Evolutionary conservation across 2,329 filamentous ascomycete species (phyloP), one percentile per base, ranked within the genome.

Genomic region (Neopestalotiopsis sp.): DNA sequence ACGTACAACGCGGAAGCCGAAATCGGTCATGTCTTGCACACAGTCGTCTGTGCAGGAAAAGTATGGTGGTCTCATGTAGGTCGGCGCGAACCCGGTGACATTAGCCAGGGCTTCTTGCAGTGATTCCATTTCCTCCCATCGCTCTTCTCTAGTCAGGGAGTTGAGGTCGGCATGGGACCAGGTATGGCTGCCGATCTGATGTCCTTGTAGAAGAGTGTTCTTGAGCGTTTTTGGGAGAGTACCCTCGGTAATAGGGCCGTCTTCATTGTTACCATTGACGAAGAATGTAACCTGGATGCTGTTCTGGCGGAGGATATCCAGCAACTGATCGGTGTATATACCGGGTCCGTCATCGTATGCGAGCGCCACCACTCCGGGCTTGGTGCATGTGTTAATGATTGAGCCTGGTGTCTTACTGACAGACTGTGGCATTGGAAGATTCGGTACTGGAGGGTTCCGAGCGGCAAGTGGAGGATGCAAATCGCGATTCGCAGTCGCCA

Each of bases 141-240:
- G 77, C 67, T 79, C 78, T 12, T 73, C 67, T 4, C 77, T 75
- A 3, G 73, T 78, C 67, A 85, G 69, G 30, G 74, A 70, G 61
- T 76, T 78, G 4, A 84, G 76, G 70, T 86, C 80, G 66, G 80
- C 75, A 71, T 86, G 84, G 7, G 81, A 81, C 81, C 81, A 86
- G 1, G 83, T 85, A 72, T 87, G 85, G 67, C 81, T 82, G 56
- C 79, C 85, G 56, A 87, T 75, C 67, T 87, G 85, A 71, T 86
- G 85, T n/a, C 84, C 83, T 42, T 81, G 79, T 4, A 72, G 72
- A 61, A 81, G 72, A 81, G 56, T 17, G 4, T 61, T 56, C 30
- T 61, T 42, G 65, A 67, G 17, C 10, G 59, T 32, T 4, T 10
- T 10, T 12, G 65, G 28, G 14, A 45, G n/a, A 10, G 13, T 34